These are phyloP conservation scores for Cutaneotrichosporon sp. DNA, from an alignment of 1,284 basidiomycete species.

Conservation along the genomic window DNA sequence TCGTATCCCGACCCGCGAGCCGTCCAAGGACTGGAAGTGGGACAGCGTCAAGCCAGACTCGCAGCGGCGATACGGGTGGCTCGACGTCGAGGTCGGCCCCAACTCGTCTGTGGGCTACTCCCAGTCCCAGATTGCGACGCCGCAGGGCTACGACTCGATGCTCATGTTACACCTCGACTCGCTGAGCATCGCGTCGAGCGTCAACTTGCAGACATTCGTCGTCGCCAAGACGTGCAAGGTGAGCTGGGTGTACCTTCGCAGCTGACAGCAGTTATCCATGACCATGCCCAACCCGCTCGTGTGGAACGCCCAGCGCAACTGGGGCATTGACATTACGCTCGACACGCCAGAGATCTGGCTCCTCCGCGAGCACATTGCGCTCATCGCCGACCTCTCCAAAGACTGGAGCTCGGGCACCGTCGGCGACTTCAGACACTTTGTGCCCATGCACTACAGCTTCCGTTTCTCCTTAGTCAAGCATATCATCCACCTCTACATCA, in stretches of 20 bases:
- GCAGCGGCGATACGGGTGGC: conserved; percentile 64
- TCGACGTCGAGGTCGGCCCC: conserved; percentile 73
- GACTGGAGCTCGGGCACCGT: conserved; percentile 85
- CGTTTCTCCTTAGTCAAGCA: conserved; percentile 72
- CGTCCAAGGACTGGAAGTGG: conserved; percentile 54
- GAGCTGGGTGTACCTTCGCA: conserved; percentile 26
- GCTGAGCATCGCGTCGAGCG: conserved; percentile 73
- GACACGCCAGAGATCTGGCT: conserved; percentile 72
- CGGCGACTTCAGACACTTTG: conserved; percentile 73
- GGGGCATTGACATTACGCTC: conserved; percentile 71
- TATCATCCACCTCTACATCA: conserved; percentile 77
- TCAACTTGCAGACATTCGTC: conserved; percentile 80
- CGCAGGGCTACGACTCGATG: conserved; percentile 72
- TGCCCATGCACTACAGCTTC: conserved; percentile 76
- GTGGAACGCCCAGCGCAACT: conserved; percentile 65
- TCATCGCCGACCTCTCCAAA: conserved; percentile 82
- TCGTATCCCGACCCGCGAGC: conserved; percentile 81
- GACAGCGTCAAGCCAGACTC: conserved; percentile 40
- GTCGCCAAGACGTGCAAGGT: conserved; percentile 68
- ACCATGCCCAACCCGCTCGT: conserved; percentile 56
- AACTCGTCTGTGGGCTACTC: conserved; percentile 79
- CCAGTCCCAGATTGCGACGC: conserved; percentile 73
- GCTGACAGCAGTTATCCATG: conserved; percentile 38
- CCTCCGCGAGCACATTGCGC: conserved; percentile 86
- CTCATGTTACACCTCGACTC: conserved; percentile 81